Conservation (phyloP, 2,329 filamentous ascomycete genomes). For the Lachnellula arida region DNA sequence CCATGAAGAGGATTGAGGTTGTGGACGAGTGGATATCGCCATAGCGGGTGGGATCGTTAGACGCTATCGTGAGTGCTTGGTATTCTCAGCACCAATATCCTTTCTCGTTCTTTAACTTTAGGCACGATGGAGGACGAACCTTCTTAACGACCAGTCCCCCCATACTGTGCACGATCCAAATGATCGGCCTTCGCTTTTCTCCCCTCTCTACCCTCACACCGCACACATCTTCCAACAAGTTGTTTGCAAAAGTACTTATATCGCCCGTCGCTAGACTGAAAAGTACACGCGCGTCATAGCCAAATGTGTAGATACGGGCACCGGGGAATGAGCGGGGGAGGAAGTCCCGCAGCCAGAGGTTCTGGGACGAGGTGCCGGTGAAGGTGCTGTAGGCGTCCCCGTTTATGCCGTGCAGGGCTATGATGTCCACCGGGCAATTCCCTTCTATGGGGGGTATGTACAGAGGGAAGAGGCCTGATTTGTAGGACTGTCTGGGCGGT, state of each 20-base stretch:
- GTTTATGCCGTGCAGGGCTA: slow-evolving; percentile 10
- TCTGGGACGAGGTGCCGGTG: background rate
- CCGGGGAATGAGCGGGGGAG: slow-evolving; percentile 10
- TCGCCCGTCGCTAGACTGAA: slow-evolving; percentile 6
- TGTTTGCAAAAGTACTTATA: slow-evolving; percentile 7
- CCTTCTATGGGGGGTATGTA: background rate
- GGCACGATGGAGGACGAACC: background rate
- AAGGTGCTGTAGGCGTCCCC: slow-evolving; percentile 11
- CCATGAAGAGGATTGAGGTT: slow-evolving; percentile 34
- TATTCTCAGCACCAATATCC: background rate
- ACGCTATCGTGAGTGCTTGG: slow-evolving; percentile 5
- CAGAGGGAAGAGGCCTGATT: slow-evolving; percentile 1
- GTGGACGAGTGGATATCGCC: slow-evolving; percentile 25
- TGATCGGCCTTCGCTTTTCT: slow-evolving; percentile 8
- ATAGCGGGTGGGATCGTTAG: slow-evolving; percentile 10
- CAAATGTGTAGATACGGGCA: slow-evolving; percentile 15
- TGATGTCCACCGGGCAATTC: slow-evolving; percentile 3
- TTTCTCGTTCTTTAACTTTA: background rate
- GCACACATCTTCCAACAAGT: slow-evolving; percentile 9
- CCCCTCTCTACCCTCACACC: background rate
- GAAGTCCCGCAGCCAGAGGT: slow-evolving; percentile 16
- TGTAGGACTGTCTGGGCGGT: background rate
- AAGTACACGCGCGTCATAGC: slow-evolving; percentile 13
- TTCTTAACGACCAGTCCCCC: slow-evolving; percentile 12
- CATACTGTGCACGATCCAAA: slow-evolving; percentile 14